Conservation (phyloP, 2,329 filamentous ascomycete species). For the Ilyonectria destructans region DNA sequence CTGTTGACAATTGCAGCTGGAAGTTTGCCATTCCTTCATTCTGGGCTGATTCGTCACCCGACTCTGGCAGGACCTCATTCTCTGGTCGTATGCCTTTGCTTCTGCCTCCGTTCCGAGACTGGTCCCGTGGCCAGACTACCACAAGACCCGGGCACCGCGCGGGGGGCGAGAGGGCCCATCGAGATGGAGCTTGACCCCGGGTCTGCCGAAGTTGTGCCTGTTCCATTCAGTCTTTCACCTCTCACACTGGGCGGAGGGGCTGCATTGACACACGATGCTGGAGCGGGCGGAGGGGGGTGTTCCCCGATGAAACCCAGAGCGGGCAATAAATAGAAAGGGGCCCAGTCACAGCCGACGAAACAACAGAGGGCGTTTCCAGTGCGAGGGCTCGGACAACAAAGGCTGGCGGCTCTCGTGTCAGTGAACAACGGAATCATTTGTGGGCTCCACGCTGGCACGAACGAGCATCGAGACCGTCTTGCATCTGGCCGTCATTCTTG, state of each 20-base stretch:
- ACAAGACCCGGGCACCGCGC: conserved; percentile 36
- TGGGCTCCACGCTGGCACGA: conserved; percentile 11
- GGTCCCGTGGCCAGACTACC: conserved; percentile 42
- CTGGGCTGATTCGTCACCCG: conserved; percentile 51
- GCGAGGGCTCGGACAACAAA: conserved; percentile 19
- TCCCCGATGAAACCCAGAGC: conserved; percentile 37
- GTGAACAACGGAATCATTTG: conserved; percentile 11
- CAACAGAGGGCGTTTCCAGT: conserved; percentile 22
- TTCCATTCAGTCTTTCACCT: conserved; percentile 11
- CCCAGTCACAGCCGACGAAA: conserved; percentile 22
- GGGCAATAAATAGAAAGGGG: conserved; percentile 34
- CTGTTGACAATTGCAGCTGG: conserved; percentile 36
- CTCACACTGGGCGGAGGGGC: conserved; percentile 48
- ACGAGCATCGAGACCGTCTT: conserved; percentile 21
- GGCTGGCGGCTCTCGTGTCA: conserved; percentile 17
- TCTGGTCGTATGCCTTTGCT: conserved; percentile 43
- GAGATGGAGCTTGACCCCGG: conserved; percentile 38
- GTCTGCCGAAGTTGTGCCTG: conserved; percentile 32
- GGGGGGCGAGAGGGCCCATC: conserved; percentile 31
- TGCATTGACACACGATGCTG: conserved; percentile 30
- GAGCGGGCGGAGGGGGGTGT: conserved; percentile 33
- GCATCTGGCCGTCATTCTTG: conserved; percentile 13
- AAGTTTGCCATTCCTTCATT: conserved; percentile 39
- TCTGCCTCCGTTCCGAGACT: conserved; percentile 43
- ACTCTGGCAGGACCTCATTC: conserved; percentile 43